A percentile compares a stretch with the other conserved stretches of the same genome.
phyloP scores from a whole-genome alignment of 108 stramenopile genomes.

The Epithemia pelagica region DNA sequence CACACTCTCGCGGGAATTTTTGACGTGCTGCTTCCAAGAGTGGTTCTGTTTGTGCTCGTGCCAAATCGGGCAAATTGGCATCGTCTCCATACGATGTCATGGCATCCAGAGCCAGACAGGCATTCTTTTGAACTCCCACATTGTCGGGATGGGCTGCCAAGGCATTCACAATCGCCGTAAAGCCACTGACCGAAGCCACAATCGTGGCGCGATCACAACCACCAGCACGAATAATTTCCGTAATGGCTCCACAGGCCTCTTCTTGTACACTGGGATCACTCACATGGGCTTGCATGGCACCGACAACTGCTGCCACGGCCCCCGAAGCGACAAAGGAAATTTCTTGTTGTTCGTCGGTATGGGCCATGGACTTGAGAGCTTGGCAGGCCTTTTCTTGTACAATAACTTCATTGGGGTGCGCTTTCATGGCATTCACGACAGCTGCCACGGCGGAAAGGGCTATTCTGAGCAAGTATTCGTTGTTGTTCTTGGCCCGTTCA shows the following conservation, averaged over 20 bases:
- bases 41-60: conserved; percentile 57
- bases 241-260: conserved; percentile 66
- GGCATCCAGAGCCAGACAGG: conserved; percentile 47
- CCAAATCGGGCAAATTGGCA: conserved; percentile 66
- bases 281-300: conserved; percentile 87
- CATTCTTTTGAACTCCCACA: conserved; percentile 52
- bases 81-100: conserved; percentile 46
- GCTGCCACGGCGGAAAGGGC: conserved; percentile 61
- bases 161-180: conserved; percentile 74
- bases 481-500: not conserved
- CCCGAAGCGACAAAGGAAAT: conserved; percentile 81
- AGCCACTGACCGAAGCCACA: conserved; percentile 70
- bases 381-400: conserved; percentile 80
- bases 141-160: conserved; percentile 60
- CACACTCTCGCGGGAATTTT: conserved; percentile 56
- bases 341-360: conserved; percentile 61
- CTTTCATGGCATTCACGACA: conserved; percentile 84
- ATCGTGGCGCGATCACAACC: conserved; percentile 74
- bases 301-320: conserved; percentile 70
- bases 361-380: conserved; percentile 47
- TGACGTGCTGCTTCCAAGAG: conserved; percentile 55
- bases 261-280: conserved; percentile 69
- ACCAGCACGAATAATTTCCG: conserved; percentile 58
- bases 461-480: conserved; percentile 34
- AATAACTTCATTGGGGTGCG: conserved; percentile 77